These are phyloP conservation scores for Hebeloma cylindrosporum DNA, from an alignment of 768 basidiomycete species.

Conservation along the genomic window DNA sequence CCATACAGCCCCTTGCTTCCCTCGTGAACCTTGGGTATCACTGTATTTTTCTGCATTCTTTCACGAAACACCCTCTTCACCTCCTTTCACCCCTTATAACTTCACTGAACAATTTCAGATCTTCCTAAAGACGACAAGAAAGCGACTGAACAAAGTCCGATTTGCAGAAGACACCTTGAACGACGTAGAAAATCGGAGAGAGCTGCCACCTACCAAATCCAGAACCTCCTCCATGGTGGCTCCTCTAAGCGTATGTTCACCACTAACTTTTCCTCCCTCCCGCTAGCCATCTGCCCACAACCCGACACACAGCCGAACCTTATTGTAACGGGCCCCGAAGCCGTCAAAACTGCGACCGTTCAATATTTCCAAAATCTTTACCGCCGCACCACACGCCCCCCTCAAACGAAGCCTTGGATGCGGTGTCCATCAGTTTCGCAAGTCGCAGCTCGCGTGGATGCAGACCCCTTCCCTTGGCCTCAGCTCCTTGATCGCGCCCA, in stretches of 20 bases:
- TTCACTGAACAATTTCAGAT: background rate
- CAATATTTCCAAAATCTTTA: slow-evolving; percentile 15
- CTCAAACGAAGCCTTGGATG: slow-evolving; percentile 26
- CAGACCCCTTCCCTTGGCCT: slow-evolving; percentile 28
- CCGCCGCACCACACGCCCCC: slow-evolving; percentile 2
- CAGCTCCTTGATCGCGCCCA: slow-evolving; percentile 8
- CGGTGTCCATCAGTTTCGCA: slow-evolving; percentile 14
- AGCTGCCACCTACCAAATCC: background rate
- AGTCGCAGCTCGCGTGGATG: slow-evolving; percentile 8
- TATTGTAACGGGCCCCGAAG: slow-evolving; percentile 10
- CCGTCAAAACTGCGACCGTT: slow-evolving; percentile 8
- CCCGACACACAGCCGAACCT: slow-evolving; percentile 1
- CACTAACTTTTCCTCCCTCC: background rate
- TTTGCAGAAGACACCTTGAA: slow-evolving; percentile 3
- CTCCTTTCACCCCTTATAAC: background rate
- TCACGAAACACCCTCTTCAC: too few relatives aligned
- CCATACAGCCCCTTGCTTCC: background rate
- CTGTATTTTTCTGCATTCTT: slow-evolving; percentile 1
- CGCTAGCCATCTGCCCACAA: background rate
- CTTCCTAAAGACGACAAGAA: background rate
- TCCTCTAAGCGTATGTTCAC: slow-evolving; percentile 9
- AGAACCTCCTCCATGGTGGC: slow-evolving; percentile 3
- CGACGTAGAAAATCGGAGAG: background rate
- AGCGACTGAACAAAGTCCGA: slow-evolving; percentile 5
- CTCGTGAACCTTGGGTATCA: background rate